Conservation (phyloP, 1,284 basidiomycete species). For the Fomitopsis palustris region DNA sequence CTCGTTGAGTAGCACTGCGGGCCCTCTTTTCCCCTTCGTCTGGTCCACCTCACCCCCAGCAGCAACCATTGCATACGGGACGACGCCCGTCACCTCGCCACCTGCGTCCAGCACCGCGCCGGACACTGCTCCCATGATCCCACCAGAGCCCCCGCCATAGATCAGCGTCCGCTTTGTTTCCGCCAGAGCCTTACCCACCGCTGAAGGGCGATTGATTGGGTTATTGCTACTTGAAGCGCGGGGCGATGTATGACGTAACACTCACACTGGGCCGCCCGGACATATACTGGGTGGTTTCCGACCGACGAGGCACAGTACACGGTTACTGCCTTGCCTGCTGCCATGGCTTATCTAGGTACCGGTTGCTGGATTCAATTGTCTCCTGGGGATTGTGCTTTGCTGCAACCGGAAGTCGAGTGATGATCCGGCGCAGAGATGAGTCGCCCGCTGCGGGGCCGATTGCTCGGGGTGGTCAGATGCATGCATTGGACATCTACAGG, state of each 20-base stretch:
- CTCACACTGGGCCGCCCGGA: slow-evolving; percentile 68
- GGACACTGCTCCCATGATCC: slow-evolving; percentile 88
- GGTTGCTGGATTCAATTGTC: background rate
- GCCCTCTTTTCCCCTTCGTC: slow-evolving; percentile 19
- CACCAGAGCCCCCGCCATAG: slow-evolving; percentile 83
- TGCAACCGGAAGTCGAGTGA: background rate
- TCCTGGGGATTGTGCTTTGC: background rate
- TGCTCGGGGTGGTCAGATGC: background rate
- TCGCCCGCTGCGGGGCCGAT: background rate
- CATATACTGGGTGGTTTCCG: slow-evolving; percentile 60
- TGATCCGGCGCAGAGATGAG: background rate
- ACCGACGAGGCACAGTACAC: slow-evolving; percentile 80
- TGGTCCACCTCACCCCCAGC: slow-evolving; percentile 62
- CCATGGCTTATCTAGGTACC: background rate
- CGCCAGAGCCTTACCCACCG: slow-evolving; percentile 75
- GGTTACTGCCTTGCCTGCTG: slow-evolving; percentile 45
- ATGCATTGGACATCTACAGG: background rate
- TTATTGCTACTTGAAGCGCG: background rate
- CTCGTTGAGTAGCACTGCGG: slow-evolving; percentile 31
- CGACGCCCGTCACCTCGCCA: slow-evolving; percentile 78
- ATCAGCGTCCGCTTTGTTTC: slow-evolving; percentile 63
- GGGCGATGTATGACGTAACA: slow-evolving; percentile 14
- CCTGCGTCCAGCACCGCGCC: slow-evolving; percentile 62
- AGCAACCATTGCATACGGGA: slow-evolving; percentile 73
- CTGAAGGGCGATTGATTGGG: slow-evolving; percentile 30